Percentiles rank a stretch among this genome's conserved stretches.
Conservation (phyloP, 352 stramenopile species). For the Phytophthora boehmeriae region DNA sequence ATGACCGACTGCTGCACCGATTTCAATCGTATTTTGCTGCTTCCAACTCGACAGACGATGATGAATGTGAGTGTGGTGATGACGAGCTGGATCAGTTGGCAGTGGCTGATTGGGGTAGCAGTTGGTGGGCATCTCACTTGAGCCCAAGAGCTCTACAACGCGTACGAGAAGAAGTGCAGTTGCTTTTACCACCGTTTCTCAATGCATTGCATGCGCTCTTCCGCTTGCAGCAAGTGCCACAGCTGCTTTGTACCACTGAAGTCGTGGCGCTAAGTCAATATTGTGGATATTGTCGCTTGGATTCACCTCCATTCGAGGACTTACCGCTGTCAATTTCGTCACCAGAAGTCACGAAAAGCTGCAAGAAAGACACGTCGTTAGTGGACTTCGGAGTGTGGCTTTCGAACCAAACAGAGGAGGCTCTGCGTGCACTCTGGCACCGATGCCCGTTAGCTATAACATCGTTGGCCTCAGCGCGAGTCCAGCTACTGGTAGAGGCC, state of each 20-base stretch:
- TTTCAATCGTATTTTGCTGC: slow-evolving; percentile 46
- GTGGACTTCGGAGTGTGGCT: slow-evolving; percentile 49
- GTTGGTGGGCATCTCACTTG: slow-evolving; percentile 46
- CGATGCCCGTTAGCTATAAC: slow-evolving; percentile 37
- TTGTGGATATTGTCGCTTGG: slow-evolving; percentile 32
- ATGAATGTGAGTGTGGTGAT: slow-evolving; percentile 24
- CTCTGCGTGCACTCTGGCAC: slow-evolving; percentile 45
- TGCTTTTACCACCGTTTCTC: slow-evolving; percentile 48
- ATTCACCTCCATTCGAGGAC: background rate
- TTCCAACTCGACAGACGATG: slow-evolving; percentile 7
- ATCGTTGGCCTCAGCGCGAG: slow-evolving; percentile 40
- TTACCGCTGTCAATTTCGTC: background rate
- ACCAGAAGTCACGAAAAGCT: background rate
- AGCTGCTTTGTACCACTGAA: slow-evolving; percentile 38
- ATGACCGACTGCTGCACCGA: slow-evolving; percentile 34
- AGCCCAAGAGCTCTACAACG: slow-evolving; percentile 24
- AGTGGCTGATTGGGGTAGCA: slow-evolving; percentile 35
- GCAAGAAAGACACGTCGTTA: slow-evolving; percentile 2
- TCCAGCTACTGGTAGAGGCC: slow-evolving; percentile 32
- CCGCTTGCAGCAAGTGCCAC: slow-evolving; percentile 46
- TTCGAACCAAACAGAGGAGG: slow-evolving; percentile 48
- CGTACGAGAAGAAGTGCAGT: slow-evolving; percentile 40
- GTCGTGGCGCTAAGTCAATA: slow-evolving; percentile 56
- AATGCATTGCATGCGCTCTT: slow-evolving; percentile 66
- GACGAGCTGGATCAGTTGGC: slow-evolving; percentile 15